Evolutionary conservation across 306 rosid genomes (phyloP), one percentile per base, ranked within the genome.

Genomic region (Sicyos edulis): DNA sequence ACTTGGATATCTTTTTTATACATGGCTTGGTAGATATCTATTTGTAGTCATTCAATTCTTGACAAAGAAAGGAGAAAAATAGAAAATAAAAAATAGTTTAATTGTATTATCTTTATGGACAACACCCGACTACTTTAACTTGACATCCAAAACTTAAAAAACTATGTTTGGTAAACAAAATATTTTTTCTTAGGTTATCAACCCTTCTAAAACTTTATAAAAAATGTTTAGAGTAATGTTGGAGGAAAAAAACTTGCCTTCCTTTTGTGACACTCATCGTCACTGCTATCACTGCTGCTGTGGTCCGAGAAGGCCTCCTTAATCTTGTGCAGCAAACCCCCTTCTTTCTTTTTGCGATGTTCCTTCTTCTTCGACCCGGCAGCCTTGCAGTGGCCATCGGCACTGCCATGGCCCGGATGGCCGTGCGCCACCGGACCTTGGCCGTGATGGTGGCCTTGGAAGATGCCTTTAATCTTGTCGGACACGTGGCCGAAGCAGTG

Each of bases 251-350:
- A 34, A 54, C 22, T 64, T 65, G 54, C 83, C 80, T 72, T 76
- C 58, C 44, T n/a, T 8, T 50, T 63, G 53, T 71, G 64, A 7
- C 45, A 5, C 11, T 80, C 79, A 34, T 75, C 34, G 22, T 79
- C 80, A 61, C 77, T 55, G 57, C 73, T 55, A 13, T 21, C 37
- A 3, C 54, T 26, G 29, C 29, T 65, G 54, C 71, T 66, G 16
- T 66, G 17, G 54, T 21, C 71, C 13, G 71, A 66, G 21, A 44
- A 40, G n/a, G n/a, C 54, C 2, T 65, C 71, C 71, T 65, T 65
- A 16, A 65, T 65, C 17, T 44, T 65, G 14, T 44, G 32, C 26
- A 65, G 20, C 1, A 19, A 44, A 11, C 52, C 16, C 1, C 54
- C 54, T 12, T 66, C 71, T 7, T 66, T 66, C 0, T 44, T 42